phyloP scores from a whole-genome alignment of 441 rosid genomes.

The Corymbia calophylla region DNA sequence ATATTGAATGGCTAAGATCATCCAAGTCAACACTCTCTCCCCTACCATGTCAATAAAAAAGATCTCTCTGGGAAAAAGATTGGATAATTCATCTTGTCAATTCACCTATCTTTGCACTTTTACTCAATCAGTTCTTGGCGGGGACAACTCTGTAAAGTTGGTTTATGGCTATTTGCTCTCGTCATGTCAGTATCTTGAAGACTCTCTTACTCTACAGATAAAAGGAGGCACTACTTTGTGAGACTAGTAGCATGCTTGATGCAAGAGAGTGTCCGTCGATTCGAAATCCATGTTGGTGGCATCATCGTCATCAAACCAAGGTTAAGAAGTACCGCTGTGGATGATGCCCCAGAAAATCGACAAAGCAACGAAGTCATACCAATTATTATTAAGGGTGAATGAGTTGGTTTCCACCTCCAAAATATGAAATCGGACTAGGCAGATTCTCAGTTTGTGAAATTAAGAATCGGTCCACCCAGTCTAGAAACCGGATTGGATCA shows the following conservation, averaged over 20 bases:
- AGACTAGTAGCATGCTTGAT: not conserved
- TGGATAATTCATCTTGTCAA: not conserved
- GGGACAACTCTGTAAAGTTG: too few species aligned
- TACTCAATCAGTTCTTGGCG: not conserved
- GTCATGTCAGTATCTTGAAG: not conserved
- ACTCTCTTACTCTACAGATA: not conserved
- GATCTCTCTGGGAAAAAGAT: not conserved
- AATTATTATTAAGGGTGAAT: not conserved
- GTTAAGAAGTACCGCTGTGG: not conserved
- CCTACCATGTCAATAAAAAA: not conserved
- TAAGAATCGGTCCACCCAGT: accelerated
- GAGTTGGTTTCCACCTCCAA: not conserved
- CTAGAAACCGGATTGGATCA: not conserved
- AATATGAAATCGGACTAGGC: accelerated
- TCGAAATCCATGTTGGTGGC: not conserved
- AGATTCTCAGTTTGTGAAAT: accelerated
- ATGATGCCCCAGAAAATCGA: not conserved
- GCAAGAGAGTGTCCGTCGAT: not conserved
- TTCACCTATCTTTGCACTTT: not conserved
- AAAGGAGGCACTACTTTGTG: not conserved
- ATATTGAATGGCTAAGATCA: not conserved
- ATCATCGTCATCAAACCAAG: not conserved
- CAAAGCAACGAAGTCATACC: not conserved
- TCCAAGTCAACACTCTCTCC: not conserved
- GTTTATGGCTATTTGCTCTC: not conserved